Conservation (phyloP, 345 rosid species). For the Brassica napus region DNA sequence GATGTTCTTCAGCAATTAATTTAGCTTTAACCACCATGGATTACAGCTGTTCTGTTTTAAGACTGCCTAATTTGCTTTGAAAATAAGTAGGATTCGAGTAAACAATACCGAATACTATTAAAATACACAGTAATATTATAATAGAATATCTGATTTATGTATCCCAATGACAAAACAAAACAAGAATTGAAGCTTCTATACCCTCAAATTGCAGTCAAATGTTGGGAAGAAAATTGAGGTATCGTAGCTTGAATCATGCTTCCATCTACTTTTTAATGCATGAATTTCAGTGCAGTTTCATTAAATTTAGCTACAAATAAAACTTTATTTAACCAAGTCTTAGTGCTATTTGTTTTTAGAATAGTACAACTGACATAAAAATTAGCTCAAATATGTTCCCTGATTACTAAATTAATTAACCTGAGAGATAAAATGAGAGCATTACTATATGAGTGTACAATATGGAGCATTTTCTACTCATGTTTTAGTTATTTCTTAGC, state of each 20-base stretch:
- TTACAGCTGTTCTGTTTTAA: constrained; percentile 33
- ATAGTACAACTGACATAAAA: constrained; percentile 1
- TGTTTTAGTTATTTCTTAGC: neutral
- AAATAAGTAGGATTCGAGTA: constrained; percentile 27
- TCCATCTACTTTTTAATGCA: constrained; percentile 38
- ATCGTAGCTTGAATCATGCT: constrained; percentile 46
- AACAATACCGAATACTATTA: constrained; percentile 19
- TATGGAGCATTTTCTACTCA: neutral
- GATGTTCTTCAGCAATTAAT: neutral
- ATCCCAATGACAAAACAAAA: constrained; percentile 47
- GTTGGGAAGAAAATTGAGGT: constrained; percentile 46
- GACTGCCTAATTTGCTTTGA: constrained; percentile 33
- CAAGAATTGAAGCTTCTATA: constrained; percentile 48
- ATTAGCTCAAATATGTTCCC: constrained; percentile 10
- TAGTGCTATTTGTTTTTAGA: neutral
- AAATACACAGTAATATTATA: constrained; percentile 13
- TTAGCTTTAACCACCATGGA: constrained; percentile 28
- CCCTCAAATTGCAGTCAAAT: constrained; percentile 47
- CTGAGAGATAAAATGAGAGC: neutral
- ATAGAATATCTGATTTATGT: constrained; percentile 35
- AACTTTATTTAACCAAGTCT: neutral
- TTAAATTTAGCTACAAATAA: neutral
- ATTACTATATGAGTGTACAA: neutral
- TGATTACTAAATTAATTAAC: neutral
- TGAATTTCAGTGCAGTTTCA: constrained; percentile 43